Conservation (phyloP, 768 basidiomycete species). For the Pleurotus cornucopiae region DNA sequence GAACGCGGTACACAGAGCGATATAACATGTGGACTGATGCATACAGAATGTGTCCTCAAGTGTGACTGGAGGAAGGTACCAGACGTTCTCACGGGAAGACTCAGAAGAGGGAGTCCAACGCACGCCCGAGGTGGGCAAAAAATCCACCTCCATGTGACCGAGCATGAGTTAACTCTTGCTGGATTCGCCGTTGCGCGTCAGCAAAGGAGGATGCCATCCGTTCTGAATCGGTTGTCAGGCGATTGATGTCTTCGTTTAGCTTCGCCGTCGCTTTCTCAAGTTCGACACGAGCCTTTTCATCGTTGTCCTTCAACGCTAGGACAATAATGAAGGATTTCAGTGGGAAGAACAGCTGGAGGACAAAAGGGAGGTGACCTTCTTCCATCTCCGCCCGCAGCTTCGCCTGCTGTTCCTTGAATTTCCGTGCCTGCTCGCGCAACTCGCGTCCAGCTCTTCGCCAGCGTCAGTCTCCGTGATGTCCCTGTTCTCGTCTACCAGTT, state of each 20-base stretch:
- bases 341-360: not conserved
- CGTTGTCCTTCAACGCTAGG: slow-evolving; percentile 36
- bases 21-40: too few species aligned
- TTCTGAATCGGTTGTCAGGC: slow-evolving; percentile 34
- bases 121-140: too few species aligned
- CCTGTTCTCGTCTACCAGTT: slow-evolving; percentile 17
- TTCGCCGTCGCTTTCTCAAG: slow-evolving; percentile 39
- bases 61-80: too few species aligned
- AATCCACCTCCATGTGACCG: too few species aligned
- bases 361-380: not conserved
- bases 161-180: too few species aligned
- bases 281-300: slow-evolving; percentile 41
- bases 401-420: slow-evolving; percentile 11
- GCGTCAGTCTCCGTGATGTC: slow-evolving; percentile 33
- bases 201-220: slow-evolving; percentile 34
- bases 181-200: slow-evolving; percentile 23
- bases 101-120: too few species aligned
- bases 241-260: slow-evolving; percentile 37
- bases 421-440: slow-evolving; percentile 9
- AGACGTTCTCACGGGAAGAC: too few species aligned
- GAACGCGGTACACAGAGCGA: too few species aligned
- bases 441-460: slow-evolving; percentile 12
- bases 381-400: slow-evolving; percentile 12
- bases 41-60: too few species aligned
- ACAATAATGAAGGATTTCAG: not conserved